These are phyloP conservation scores for Bacidia rubella DNA, from an alignment of 495 filamentous ascomycete species.

Conservation along the genomic window DNA sequence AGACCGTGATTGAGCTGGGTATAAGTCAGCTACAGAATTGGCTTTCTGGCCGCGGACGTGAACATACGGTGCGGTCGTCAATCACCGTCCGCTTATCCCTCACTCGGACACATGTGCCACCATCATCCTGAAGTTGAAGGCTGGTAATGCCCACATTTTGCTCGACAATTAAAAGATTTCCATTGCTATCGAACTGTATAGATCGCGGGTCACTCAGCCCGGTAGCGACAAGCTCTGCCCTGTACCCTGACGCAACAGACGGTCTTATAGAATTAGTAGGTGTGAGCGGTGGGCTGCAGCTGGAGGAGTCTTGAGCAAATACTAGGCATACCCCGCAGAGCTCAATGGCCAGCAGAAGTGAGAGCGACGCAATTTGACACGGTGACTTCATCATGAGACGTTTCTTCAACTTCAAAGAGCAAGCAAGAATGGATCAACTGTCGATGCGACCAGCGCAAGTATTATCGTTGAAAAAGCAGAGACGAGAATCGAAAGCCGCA, in stretches of 20 bases:
- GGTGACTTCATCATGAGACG: too few relatives aligned
- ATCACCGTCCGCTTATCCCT: constrained; percentile 27
- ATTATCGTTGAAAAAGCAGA: too few relatives aligned
- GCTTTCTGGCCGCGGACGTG: background rate
- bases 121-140: constrained; percentile 36
- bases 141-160: constrained; percentile 38
- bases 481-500: background rate
- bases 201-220: constrained; percentile 41
- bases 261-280: constrained; percentile 26
- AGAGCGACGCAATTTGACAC: background rate
- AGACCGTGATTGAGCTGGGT: constrained; percentile 55
- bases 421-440: background rate
- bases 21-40: background rate
- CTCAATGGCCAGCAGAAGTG: too few relatives aligned
- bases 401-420: too few relatives aligned
- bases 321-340: background rate
- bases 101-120: constrained; percentile 35
- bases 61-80: constrained; percentile 26
- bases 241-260: constrained; percentile 43
- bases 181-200: constrained; percentile 44
- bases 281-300: constrained; percentile 16
- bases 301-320: constrained; percentile 10
- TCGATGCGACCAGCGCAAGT: background rate
- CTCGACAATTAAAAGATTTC: constrained; percentile 50
- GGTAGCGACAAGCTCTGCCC: constrained; percentile 38